Percentiles rank a stretch among this genome's conserved stretches.
Evolutionary conservation across 148 eudicot species (phyloP).

Genomic region (Spergularia marina): DNA sequence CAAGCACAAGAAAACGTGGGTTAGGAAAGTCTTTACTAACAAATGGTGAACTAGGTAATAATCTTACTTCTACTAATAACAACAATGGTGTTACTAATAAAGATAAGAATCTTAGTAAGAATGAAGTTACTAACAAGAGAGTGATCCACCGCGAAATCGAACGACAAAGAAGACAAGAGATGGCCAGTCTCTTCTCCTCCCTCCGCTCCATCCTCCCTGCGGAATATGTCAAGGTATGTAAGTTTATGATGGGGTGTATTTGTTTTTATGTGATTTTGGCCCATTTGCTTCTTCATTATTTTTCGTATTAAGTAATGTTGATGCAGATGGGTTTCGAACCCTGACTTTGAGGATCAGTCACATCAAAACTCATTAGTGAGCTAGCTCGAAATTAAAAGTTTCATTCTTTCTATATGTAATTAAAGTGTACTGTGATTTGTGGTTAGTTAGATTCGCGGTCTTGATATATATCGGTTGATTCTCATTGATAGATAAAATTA

Average conservation of each 20-base stretch:
- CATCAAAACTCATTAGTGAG: too few species aligned
- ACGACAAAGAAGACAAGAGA: constrained; percentile 72
- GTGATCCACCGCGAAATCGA: constrained; percentile 59
- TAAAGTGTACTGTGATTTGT: too few species aligned
- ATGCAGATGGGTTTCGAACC: too few species aligned
- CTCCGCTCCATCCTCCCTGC: constrained; percentile 64
- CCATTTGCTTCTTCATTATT: neutral
- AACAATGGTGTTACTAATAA: neutral
- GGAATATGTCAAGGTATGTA: constrained; percentile 61
- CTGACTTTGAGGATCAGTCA: too few species aligned
- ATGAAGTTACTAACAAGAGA: constrained; percentile 17
- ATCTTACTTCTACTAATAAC: neutral
- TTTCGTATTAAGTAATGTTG: neutral
- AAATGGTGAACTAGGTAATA: neutral
- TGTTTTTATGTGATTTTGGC: neutral
- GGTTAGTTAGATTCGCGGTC: too few species aligned
- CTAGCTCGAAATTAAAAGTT: too few species aligned
- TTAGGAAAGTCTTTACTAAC: neutral
- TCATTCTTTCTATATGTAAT: too few species aligned
- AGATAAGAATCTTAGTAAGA: neutral
- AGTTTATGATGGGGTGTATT: neutral
- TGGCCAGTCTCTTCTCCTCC: constrained; percentile 54
- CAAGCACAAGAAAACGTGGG: neutral
- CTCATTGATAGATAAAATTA: too few species aligned
- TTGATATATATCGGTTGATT: too few species aligned